Conservation (phyloP, 208 protist species). For the Trypanosoma vivax region DNA sequence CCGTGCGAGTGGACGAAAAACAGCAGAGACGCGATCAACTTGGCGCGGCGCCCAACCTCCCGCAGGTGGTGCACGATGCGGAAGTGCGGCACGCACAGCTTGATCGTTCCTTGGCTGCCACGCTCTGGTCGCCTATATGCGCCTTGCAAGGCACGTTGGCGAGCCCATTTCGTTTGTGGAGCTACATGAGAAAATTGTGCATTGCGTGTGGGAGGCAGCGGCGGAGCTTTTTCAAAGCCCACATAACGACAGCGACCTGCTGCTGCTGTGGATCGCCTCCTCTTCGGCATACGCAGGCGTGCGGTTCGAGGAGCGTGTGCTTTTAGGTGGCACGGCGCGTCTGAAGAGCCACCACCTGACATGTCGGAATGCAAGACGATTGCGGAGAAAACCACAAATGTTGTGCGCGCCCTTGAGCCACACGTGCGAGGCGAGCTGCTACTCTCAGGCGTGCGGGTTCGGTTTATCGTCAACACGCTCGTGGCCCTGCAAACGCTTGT, state of each 20-base stretch:
- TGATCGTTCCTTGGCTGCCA: slow-evolving; percentile 13
- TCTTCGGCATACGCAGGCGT: slow-evolving; percentile 5
- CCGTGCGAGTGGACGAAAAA: too few relatives aligned
- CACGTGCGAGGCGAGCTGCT: slow-evolving; percentile 13
- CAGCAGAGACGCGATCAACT: background rate
- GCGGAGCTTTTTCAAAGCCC: background rate
- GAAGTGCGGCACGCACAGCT: slow-evolving; percentile 2
- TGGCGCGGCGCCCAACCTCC: background rate
- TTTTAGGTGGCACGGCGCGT: background rate
- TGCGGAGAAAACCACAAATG: slow-evolving; percentile 1
- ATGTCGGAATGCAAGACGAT: background rate
- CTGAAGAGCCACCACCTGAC: background rate
- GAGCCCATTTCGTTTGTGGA: background rate
- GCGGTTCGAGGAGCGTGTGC: background rate
- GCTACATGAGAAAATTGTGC: slow-evolving; percentile 8
- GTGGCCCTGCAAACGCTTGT: slow-evolving; percentile 11
- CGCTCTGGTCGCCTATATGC: slow-evolving; percentile 14
- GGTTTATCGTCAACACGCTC: slow-evolving; percentile 12
- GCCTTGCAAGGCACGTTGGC: background rate
- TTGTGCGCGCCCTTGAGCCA: background rate
- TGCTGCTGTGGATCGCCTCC: slow-evolving; percentile 23
- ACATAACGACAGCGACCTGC: slow-evolving; percentile 10
- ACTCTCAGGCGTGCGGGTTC: slow-evolving; percentile 11
- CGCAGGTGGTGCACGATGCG: background rate
- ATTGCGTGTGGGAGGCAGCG: background rate